Conservation (phyloP, 495 filamentous ascomycete species). For the Penicillium ochrochloron region DNA sequence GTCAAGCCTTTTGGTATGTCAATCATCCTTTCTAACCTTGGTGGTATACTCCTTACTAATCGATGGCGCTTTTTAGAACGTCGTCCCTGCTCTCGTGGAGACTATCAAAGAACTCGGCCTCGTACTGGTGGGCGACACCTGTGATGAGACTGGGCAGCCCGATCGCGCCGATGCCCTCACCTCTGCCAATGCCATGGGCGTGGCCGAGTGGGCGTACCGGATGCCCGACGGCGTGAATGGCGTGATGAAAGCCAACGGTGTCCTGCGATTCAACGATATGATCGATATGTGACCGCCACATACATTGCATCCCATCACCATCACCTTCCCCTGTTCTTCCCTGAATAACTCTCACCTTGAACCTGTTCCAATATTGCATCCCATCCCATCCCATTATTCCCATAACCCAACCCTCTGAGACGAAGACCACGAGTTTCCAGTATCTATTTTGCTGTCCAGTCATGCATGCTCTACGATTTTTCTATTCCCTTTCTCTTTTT, state of each 20-base stretch:
- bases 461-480: conserved; percentile 17
- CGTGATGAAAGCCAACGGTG: conserved; percentile 78
- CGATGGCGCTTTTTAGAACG: conserved; percentile 60
- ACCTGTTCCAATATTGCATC: neutral
- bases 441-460: conserved; percentile 17
- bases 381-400: conserved; percentile 4
- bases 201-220: conserved; percentile 49
- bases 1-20: conserved; percentile 78
- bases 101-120: conserved; percentile 93
- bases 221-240: conserved; percentile 81
- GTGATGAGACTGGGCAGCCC: conserved; percentile 49
- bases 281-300: conserved; percentile 76
- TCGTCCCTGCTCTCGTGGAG: conserved; percentile 88
- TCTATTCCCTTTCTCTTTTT: conserved; percentile 15
- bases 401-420: conserved; percentile 18
- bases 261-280: conserved; percentile 89
- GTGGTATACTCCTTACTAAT: conserved; percentile 25
- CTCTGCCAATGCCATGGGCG: conserved; percentile 48
- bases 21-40: neutral
- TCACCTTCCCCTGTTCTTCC: neutral
- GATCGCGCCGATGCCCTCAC: conserved; percentile 50
- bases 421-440: conserved; percentile 31
- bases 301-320: neutral
- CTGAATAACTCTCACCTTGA: conserved; percentile 21
- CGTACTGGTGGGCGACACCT: conserved; percentile 89